Evolutionary conservation across 306 rosid genomes (phyloP).

Genomic region (Heteromeles arbutifolia): DNA sequence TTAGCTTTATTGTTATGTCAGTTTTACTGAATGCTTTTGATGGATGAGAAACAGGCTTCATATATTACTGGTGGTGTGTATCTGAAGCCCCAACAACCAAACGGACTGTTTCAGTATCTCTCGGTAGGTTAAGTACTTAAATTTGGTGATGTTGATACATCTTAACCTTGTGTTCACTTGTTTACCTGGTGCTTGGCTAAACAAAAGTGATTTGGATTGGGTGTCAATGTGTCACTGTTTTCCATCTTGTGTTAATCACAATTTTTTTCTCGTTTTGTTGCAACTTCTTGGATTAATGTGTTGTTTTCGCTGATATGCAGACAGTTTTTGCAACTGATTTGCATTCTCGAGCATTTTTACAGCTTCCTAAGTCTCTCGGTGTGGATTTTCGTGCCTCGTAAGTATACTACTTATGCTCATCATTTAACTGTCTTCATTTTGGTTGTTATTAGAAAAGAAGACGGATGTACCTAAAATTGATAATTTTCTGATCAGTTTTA

Average conservation of each 20-base stretch:
- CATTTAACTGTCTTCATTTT: not conserved
- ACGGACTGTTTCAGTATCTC: slow-evolving; percentile 87
- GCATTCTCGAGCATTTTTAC: slow-evolving; percentile 82
- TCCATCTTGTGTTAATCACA: not conserved
- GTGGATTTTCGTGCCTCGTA: slow-evolving; percentile 99
- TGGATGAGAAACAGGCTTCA: slow-evolving; percentile 60
- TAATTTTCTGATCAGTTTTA: not conserved
- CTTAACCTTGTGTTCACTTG: not conserved
- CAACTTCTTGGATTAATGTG: slow-evolving; percentile 8
- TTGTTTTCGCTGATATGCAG: slow-evolving; percentile 40
- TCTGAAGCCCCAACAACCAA: slow-evolving; percentile 78
- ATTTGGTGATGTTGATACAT: slow-evolving; percentile 4
- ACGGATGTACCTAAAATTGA: not conserved
- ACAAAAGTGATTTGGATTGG: not conserved
- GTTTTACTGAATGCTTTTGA: slow-evolving; percentile 20
- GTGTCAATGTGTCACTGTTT: not conserved
- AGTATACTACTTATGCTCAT: slow-evolving; percentile 22
- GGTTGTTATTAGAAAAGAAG: not conserved
- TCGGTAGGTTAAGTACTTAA: slow-evolving; percentile 47
- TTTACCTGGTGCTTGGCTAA: not conserved
- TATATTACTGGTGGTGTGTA: slow-evolving; percentile 92
- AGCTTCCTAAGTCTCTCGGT: slow-evolving; percentile 90
- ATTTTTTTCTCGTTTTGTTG: not conserved
- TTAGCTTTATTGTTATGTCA: slow-evolving; percentile 5
- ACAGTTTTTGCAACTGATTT: slow-evolving; percentile 92